Base-by-base conservation (phyloP, 108 stramenopile species). In the Skeletonema costatum region DNA sequence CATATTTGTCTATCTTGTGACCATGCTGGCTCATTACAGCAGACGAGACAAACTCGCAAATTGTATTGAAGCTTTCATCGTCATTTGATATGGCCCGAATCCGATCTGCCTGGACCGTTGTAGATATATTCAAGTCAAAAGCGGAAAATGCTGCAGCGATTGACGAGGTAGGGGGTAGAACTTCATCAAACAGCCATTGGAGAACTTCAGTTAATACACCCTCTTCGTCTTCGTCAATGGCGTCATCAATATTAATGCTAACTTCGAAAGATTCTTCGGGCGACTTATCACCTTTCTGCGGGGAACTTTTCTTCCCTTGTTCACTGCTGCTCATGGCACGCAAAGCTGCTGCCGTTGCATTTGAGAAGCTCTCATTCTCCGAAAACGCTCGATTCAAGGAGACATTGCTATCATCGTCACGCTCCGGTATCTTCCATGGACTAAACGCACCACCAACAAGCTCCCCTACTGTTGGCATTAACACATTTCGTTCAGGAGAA, bases 61-160 rank as follows among this genome's bases (percentile, higher is more conserved):
- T 73, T 5, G 30, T 31, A 70, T 92, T 89, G 38, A 92, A 87
- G 75, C 89, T 85, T 16, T 53, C 66, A 32, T 87, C 76, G 61
- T 87, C 76, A n/a, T 76, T 71, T 44, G 65, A 61, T 68, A 80
- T 76, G 13, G 82, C 73, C 42, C 71, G 69, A 33, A 80, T 21
- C 19, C 83, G 83, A 66, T 60, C 62, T 51, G 75, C 79, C 61
- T 81, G 83, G 17, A 80, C 75, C 14, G 81, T 44, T 3, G 75
- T 82, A 19, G 74, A 75, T 38, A 75, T 76, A 31, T 76, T 41
- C 3, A 82, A 76, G 65, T 82, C 81, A 71, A 82, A 82, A 44
- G 81, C 81, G 7, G 81, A 82, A 59, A 76, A 82, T 21, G 81
- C 81, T 50, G 65, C 41, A 32, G 65, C 74, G 3, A 75, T 75